Conservation (phyloP, 1,284 basidiomycete genomes). For the Pyrrhoderma lamaoense region DNA sequence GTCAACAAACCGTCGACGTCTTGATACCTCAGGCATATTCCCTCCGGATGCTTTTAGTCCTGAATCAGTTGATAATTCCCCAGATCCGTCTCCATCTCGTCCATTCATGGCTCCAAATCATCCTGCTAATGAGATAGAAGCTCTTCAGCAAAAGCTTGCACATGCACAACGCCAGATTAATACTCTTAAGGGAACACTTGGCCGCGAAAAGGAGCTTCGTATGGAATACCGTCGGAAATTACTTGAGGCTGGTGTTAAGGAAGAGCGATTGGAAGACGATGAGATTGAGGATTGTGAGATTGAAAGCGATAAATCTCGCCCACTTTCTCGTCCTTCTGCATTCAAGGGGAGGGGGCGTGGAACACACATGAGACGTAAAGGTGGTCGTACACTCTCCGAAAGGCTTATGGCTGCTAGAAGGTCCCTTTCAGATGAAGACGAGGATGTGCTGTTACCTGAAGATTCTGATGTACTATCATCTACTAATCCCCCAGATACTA, state of each 20-base stretch:
- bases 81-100: constrained; percentile 56
- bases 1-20: constrained; percentile 51
- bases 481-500: constrained; percentile 30
- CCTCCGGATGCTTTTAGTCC: constrained; percentile 47
- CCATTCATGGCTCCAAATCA: constrained; percentile 62
- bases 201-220: constrained; percentile 72
- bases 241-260: constrained; percentile 31
- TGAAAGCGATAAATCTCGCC: constrained; percentile 31
- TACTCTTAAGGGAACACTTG: constrained; percentile 69
- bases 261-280: constrained; percentile 24
- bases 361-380: constrained; percentile 32
- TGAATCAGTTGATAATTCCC: constrained; percentile 55
- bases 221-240: constrained; percentile 55
- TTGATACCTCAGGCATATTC: constrained; percentile 49
- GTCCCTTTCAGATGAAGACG: constrained; percentile 42
- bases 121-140: constrained; percentile 72
- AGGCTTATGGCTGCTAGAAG: constrained; percentile 45
- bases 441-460: constrained; percentile 39
- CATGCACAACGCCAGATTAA: constrained; percentile 78
- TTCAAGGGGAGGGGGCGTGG: constrained; percentile 36
- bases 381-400: constrained; percentile 52
- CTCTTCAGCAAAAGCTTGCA: constrained; percentile 67
- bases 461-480: constrained; percentile 39
- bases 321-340: constrained; percentile 33
- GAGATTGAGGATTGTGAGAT: constrained; percentile 39